Base-by-base conservation (phyloP, 495 filamentous ascomycete species). In the Xylaria nigripes region DNA sequence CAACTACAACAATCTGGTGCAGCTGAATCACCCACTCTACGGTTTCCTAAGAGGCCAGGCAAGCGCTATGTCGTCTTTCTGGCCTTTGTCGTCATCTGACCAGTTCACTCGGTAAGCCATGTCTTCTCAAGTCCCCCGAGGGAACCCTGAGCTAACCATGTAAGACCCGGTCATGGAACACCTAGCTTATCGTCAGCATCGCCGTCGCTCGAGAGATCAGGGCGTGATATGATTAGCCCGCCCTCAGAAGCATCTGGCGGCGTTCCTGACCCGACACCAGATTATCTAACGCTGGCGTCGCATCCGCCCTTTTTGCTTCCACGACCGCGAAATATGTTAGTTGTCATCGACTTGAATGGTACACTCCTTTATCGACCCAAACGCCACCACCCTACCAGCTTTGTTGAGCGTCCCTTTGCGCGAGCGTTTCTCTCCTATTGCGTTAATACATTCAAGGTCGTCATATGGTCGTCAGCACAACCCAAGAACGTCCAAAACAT, bases 301-400 rank as follows among this genome's bases (percentile, higher is more conserved):
- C 21, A 59, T 15, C 51, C 56, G 1, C 55, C 66, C 0, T 55
- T 45, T 22, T 29, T 27, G 0, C 57, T 74, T 0, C 38, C 58
- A 1, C 2, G 54, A 1, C 65, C 73, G 6, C 68, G 68, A 2
- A 70, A 73, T 9, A 70, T 95, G 0, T 81, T 98, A 2, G 68
- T 98, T 18, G 80, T 97, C 24, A 81, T 97, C 51, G 93, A 98
- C 66, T 76, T 98, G 0, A 98, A 97, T 70, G 93, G 94, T 51
- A 95, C 94, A 0, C 75, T 98, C 2, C 75, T 96, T 15, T 72
- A 77, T 62, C 87, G 93, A 12, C 83, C 81, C 9, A 67, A 69
- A 27, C 70, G 73, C 9, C 58, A 69, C 2, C 19, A 47, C 0
- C 77, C 84, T 0, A 72, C 68, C 0, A 61, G 61, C n/a, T 86